phyloP scores from a whole-genome alignment of 2,329 filamentous ascomycete species.

The Ascochyta rabiei region DNA sequence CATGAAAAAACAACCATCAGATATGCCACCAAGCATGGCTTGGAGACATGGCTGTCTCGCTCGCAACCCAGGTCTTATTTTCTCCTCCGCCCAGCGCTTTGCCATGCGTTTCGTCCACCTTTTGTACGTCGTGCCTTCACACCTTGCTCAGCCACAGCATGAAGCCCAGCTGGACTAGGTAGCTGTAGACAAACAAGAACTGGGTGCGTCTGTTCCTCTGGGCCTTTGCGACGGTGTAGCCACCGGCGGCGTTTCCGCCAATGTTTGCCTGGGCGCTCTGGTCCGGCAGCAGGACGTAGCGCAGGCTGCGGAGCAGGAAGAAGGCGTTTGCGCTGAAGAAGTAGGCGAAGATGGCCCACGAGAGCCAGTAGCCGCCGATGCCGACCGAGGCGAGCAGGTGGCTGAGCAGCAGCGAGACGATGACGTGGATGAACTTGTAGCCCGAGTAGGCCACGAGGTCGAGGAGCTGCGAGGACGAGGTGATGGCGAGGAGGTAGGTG shows the following conservation, averaged over 20 bases:
- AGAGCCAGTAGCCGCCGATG: constrained; percentile 85
- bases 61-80: no score
- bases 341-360: constrained; percentile 89
- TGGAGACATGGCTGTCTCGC: no score
- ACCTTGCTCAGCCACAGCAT: constrained; percentile 76
- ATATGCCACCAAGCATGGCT: neutral
- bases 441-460: constrained; percentile 96
- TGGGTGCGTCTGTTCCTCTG: constrained; percentile 57
- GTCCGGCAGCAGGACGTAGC: constrained; percentile 94
- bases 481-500: constrained; percentile 92
- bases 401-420: constrained; percentile 80
- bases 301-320: constrained; percentile 90
- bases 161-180: constrained; percentile 89
- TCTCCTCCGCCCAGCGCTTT: neutral
- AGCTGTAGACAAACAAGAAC: constrained; percentile 66
- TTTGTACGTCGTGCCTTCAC: constrained; percentile 8
- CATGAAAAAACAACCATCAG: neutral
- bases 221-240: constrained; percentile 76
- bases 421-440: constrained; percentile 98
- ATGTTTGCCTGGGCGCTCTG: constrained; percentile 28
- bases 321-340: constrained; percentile 94
- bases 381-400: constrained; percentile 67
- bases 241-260: constrained; percentile 52
- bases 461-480: constrained; percentile 88
- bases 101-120: no score